Evolutionary conservation across 2,329 filamentous ascomycete species (phyloP), one percentile per base, ranked within the genome.

Genomic region (Penicillium sp.): DNA sequence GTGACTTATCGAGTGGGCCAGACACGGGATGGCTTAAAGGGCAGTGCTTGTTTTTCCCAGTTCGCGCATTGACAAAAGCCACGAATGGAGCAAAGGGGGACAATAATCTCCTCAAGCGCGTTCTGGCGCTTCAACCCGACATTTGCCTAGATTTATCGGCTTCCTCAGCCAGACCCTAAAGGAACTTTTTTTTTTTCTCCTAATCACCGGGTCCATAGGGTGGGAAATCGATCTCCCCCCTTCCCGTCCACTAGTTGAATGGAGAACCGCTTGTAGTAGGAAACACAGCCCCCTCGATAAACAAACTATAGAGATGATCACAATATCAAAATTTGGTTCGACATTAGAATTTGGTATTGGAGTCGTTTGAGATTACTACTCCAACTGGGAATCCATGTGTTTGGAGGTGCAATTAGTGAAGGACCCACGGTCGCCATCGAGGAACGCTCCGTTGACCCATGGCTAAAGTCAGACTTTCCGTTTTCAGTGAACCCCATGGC

Each of bases 21-120:
- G 50, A 64, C 64, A 64, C 59, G 62, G 62, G 59, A 59, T 63
- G 54, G 55, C 27, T 51, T 23, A 53, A 49, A 55, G n/a, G 44
- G 55, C 52, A 49, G 33, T 54, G 55, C 58, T 61, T 62, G 37
- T 48, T 43, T 31, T 54, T 48, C 19, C 42, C 50, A 48, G 42
- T 60, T 54, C 48, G 48, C 35, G 50, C 50, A 45, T 46, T 45
- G 57, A 59, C 46, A 31, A 46, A 52, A 52, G 50, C 37, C 50
- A 46, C 43, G 21, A 39, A 23, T 16, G 39, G 39, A 42, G 31
- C 33, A 53, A 45, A 26, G 27, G 27, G 26, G 35, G 49, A 39
- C 25, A 43, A 21, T 55, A 48, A 59, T 44, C 50, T 29, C 49
- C 44, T 33, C 43, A 48, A 55, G 53, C 53, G 53, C 46, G 37